These are phyloP conservation scores for Hypsizygus marmoreus DNA, from an alignment of 768 basidiomycete genomes.

Conservation along the genomic window DNA sequence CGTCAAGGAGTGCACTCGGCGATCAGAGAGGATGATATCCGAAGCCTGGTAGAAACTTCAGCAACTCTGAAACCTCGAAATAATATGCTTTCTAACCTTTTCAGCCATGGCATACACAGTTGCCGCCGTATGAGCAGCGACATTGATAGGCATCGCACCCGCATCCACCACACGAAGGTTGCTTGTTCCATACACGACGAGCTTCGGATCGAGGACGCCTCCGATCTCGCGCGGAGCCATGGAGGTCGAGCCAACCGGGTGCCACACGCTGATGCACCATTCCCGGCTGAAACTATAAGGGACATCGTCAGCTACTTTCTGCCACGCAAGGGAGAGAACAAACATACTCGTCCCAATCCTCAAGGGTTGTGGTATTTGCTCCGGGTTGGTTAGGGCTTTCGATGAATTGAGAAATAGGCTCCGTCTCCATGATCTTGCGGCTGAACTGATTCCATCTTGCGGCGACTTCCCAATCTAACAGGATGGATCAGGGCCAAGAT, in stretches of 20 bases:
- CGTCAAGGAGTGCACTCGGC: conserved; percentile 1
- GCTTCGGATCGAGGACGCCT: conserved; percentile 26
- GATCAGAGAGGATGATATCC: conserved; percentile 8
- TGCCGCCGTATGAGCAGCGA: conserved; percentile 6
- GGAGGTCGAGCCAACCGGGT: conserved; percentile 36
- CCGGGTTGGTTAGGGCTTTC: conserved; percentile 10
- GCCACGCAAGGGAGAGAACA: too few species aligned
- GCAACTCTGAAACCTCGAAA: not conserved
- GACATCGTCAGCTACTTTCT: not conserved
- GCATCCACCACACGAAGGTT: conserved; percentile 38
- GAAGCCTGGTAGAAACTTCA: conserved; percentile 2
- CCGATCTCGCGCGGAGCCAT: conserved; percentile 27
- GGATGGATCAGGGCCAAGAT: not conserved
- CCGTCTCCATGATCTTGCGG: conserved; percentile 10
- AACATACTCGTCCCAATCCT: conserved; percentile 18
- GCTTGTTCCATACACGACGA: conserved; percentile 28
- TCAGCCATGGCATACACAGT: conserved; percentile 13
- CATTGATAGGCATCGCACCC: conserved; percentile 8
- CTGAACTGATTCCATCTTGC: conserved; percentile 8
- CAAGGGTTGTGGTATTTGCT: conserved; percentile 12
- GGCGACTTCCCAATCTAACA: conserved; percentile 15
- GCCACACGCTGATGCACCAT: conserved; percentile 20
- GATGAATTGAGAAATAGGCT: conserved; percentile 13
- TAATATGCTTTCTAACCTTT: too few species aligned
- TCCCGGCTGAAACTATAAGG: conserved; percentile 17